These are phyloP conservation scores for Salix udensis DNA, from an alignment of 345 rosid genomes.

Conservation along the genomic window DNA sequence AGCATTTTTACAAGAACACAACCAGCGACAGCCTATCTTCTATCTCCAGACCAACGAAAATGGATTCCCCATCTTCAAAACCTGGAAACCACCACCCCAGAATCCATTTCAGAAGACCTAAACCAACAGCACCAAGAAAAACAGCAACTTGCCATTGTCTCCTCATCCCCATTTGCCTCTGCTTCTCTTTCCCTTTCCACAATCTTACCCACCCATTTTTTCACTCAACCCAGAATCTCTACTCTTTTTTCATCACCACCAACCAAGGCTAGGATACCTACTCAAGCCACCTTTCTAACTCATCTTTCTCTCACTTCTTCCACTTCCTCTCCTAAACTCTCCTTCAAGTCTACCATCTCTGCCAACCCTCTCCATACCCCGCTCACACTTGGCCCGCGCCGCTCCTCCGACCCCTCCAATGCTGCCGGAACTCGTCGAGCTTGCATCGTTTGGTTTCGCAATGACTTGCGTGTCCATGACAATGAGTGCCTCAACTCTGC, in stretches of 20 bases:
- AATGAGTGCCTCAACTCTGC: slow-evolving; percentile 84
- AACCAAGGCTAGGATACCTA: slow-evolving; percentile 58
- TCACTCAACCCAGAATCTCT: slow-evolving; percentile 45
- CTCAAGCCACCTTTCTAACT: slow-evolving; percentile 62
- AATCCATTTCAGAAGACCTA: slow-evolving; percentile 27
- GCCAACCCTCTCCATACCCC: slow-evolving; percentile 77
- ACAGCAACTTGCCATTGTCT: slow-evolving; percentile 26
- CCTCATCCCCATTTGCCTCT: slow-evolving; percentile 58
- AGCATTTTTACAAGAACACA: neutral
- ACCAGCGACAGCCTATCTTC: neutral
- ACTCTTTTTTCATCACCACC: slow-evolving; percentile 45
- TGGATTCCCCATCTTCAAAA: slow-evolving; percentile 46
- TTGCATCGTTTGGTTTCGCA: slow-evolving; percentile 88
- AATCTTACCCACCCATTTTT: slow-evolving; percentile 45
- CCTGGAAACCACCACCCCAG: slow-evolving; percentile 25
- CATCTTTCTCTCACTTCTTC: slow-evolving; percentile 51
- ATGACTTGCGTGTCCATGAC: slow-evolving; percentile 90
- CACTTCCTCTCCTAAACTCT: slow-evolving; percentile 43
- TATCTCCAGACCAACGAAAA: slow-evolving; percentile 2
- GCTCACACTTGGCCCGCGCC: slow-evolving; percentile 78
- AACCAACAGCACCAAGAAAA: neutral
- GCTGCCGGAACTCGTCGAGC: slow-evolving; percentile 81
- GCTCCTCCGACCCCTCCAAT: slow-evolving; percentile 81
- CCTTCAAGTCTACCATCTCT: slow-evolving; percentile 79
- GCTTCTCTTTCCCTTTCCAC: slow-evolving; percentile 52